Evolutionary conservation across 768 basidiomycete species (phyloP), one percentile per base, ranked within the genome.

Genomic region (Termitomyces sp.): DNA sequence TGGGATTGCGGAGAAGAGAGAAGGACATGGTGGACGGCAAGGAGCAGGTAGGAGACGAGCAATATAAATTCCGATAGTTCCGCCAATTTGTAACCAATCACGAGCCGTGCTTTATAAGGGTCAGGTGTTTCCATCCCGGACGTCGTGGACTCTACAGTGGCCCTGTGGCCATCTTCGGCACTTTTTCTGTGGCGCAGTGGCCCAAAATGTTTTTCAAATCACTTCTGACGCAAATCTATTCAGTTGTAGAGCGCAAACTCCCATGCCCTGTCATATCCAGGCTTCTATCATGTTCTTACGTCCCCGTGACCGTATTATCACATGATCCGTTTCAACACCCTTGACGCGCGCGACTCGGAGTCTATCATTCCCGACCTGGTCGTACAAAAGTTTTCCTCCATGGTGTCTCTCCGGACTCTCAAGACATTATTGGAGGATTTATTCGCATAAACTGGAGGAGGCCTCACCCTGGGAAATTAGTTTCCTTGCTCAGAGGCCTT

Each of bases 21-120:
- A 82, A 75, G 31, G 84, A 85, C 86, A 88, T 86, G 65, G 62
- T 67, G 61, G 58, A 57, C 61, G 59, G 61, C 35, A n/a, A 32
- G 32, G 27, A 5, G 43, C 31, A 50, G 54, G 29, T 3, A 32
- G 54, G 16, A 16, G 22, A 55, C 35, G 38, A 54, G 52, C 33
- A 50, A 53, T 52, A 52, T 52, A 46, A 44, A 57, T 16, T 9
- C 55, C 44, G 36, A 33, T 18, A 29, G 33, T 20, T 29, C 51
- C 55, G 53, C 44, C n/a, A 47, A 50, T 59, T 59, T 58, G 55
- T 59, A 63, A 58, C 60, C 60, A 63, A 62, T 63, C 60, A 63
- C 58, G 57, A 52, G 52, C 48, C 27, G 40, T 36, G 52, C 27
- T 56, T 60, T 56, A 57, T 56, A 54, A 57, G 38, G 10, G 31